A percentile compares a stretch with the other conserved stretches of the same genome.
phyloP scores from a whole-genome alignment of 2,329 filamentous ascomycete genomes.

The Exophiala spinifera region DNA sequence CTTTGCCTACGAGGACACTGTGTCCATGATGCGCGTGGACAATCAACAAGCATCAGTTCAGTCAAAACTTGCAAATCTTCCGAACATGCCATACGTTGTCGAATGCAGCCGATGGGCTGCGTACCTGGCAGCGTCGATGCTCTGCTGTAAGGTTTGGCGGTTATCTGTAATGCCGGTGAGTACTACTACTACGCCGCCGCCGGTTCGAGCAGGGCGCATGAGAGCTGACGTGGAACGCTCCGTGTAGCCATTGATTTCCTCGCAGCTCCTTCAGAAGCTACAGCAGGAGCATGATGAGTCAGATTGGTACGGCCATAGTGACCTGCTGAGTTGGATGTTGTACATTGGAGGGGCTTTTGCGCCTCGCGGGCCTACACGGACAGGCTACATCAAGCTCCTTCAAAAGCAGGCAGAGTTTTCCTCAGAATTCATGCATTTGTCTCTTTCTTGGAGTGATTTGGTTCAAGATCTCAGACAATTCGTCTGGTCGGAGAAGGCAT shows the following conservation, averaged over 20 bases:
- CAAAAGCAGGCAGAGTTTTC: slow-evolving; percentile 19
- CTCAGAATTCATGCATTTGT: slow-evolving; percentile 17
- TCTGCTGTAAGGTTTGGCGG: slow-evolving; percentile 44
- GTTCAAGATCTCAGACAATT: slow-evolving; percentile 36
- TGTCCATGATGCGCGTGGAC: slow-evolving; percentile 37
- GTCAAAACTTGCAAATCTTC: slow-evolving; percentile 36
- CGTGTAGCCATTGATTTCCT: slow-evolving; percentile 18
- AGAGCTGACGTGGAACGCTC: background rate
- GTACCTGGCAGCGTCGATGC: slow-evolving; percentile 42
- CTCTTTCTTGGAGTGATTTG: slow-evolving; percentile 35
- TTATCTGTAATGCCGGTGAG: slow-evolving; percentile 41
- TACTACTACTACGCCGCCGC: background rate
- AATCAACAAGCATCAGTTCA: slow-evolving; percentile 45
- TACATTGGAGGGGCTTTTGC: slow-evolving; percentile 42
- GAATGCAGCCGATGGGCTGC: slow-evolving; percentile 41
- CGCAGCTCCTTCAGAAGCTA: slow-evolving; percentile 35
- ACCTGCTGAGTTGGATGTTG: slow-evolving; percentile 39
- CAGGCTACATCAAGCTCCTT: slow-evolving; percentile 31
- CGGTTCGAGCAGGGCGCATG: too few species aligned
- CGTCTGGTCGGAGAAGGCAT: slow-evolving; percentile 43
- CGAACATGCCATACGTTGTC: slow-evolving; percentile 25
- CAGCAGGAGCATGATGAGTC: slow-evolving; percentile 32
- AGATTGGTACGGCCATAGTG: slow-evolving; percentile 35
- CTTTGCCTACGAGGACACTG: slow-evolving; percentile 21
- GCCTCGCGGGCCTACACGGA: slow-evolving; percentile 31